phyloP scores from a whole-genome alignment of 495 filamentous ascomycete species.

The Opeltia flavorubescens region DNA sequence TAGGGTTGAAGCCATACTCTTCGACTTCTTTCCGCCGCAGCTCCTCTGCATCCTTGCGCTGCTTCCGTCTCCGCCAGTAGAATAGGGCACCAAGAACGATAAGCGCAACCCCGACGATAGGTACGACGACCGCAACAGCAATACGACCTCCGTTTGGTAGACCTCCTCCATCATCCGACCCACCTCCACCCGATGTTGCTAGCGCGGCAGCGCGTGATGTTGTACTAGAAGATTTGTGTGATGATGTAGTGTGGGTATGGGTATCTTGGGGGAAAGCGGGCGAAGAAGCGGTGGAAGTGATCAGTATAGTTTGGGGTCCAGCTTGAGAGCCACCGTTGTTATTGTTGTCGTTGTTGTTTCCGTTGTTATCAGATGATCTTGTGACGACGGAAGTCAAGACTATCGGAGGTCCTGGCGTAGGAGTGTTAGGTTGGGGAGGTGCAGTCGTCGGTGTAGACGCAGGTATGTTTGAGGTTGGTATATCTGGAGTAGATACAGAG shows the following conservation, averaged over 20 bases:
- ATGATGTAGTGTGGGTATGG: constrained; percentile 9
- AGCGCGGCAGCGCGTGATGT: constrained; percentile 11
- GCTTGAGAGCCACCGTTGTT: not conserved
- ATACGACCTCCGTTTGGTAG: constrained; percentile 54
- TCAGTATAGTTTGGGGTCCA: not conserved
- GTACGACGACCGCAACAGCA: constrained; percentile 86
- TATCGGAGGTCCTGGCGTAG: not conserved
- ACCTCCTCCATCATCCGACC: constrained; percentile 25
- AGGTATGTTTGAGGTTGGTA: not conserved
- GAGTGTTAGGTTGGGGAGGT: not conserved
- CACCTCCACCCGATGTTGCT: constrained; percentile 4
- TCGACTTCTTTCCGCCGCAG: constrained; percentile 86
- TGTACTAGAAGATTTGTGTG: constrained; percentile 8
- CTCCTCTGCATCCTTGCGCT: constrained; percentile 72
- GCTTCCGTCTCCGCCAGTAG: constrained; percentile 77
- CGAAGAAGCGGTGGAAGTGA: constrained; percentile 17
- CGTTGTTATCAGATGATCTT: not conserved
- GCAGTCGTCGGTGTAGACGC: not conserved
- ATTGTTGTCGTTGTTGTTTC: not conserved
- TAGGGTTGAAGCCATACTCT: constrained; percentile 93
- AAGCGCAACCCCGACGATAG: constrained; percentile 76
- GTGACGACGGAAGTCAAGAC: not conserved
- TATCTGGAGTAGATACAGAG: not conserved
- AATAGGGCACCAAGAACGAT: constrained; percentile 63
- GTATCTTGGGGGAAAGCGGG: constrained; percentile 1